Base-by-base conservation (phyloP, 2,329 filamentous ascomycete species). In the Fusarium vanettenii region DNA sequence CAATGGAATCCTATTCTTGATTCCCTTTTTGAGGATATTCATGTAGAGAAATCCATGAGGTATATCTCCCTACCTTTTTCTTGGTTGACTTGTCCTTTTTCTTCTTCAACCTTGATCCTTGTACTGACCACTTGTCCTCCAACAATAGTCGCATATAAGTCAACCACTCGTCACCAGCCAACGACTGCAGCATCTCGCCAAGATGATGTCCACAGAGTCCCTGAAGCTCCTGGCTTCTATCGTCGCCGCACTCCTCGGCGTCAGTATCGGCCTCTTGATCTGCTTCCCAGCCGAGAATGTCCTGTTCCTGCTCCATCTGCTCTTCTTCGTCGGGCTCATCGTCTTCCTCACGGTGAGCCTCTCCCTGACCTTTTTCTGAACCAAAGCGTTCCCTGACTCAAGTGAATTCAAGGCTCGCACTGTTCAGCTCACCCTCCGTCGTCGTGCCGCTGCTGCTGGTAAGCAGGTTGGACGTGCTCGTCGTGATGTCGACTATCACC, bases 401-500 rank as follows among this genome's bases (percentile, higher is more conserved):
- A 73, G 61, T 14, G 48, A 13, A 18, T 3, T 1, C 52, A 82
- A 74, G 82, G 72, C 78, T 14, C 78, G 82, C 1, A 82, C 83
- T 60, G 68, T 80, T 2, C 79, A 82, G 22, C 60, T 84, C 13
- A 20, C 72, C 11, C 67, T 55, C 0, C 72, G 48, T 1, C 80
- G 78, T n/a, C 74, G 74, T 37, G 20, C 11, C n/a, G 41, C 62
- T n/a, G 57, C 55, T 41, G 8, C 35, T 48, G 25, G 71, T 79
- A 20, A 80, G 79, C 6, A 67, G 18, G 35, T 33, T 8, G 57
- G 55, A 3, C 10, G 6, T n/a, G 25, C 16, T 25, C 60, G 64
- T 25, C 69, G 35, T 8, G 27, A 48, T 4, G 75, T 78, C 5
- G 84, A 84, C 29, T 89, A 95, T 82, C 86, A 95, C 64, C 86